These are phyloP conservation scores for Kluyveromyces starmeri DNA, from an alignment of 805 yeast species.

Conservation along the genomic window DNA sequence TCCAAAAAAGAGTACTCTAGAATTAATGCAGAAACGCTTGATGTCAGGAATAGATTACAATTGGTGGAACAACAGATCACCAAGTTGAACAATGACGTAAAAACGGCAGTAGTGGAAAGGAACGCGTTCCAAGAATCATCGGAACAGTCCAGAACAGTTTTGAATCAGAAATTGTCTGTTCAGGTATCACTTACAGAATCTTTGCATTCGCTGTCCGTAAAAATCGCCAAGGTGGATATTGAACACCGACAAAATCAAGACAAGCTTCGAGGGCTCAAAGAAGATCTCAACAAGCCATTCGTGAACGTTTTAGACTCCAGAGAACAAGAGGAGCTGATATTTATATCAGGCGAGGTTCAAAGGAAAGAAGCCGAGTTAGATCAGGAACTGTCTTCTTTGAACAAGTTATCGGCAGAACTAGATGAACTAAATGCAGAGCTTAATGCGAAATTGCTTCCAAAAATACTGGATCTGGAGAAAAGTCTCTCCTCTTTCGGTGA, in stretches of 20 bases:
- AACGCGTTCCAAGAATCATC: constrained; percentile 36
- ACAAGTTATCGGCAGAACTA: constrained; percentile 16
- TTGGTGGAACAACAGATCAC: constrained; percentile 47
- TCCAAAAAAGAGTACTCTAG: constrained; percentile 30
- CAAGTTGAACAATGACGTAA: constrained; percentile 37
- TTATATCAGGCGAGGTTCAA: constrained; percentile 32
- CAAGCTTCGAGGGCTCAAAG: constrained; percentile 35
- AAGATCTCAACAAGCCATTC: constrained; percentile 49
- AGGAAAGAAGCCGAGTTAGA: constrained; percentile 41
- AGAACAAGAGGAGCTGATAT: constrained; percentile 40
- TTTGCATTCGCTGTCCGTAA: constrained; percentile 28
- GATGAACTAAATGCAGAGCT: constrained; percentile 44
- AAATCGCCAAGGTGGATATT: constrained; percentile 29
- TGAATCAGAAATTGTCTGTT: constrained; percentile 36
- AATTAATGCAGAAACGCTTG: constrained; percentile 33
- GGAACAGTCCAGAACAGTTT: constrained; percentile 36
- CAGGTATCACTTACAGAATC: constrained; percentile 38
- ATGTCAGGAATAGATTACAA: constrained; percentile 32
- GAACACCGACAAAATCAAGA: constrained; percentile 30
- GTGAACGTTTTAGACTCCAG: constrained; percentile 39
- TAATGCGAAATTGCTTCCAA: constrained; percentile 48
- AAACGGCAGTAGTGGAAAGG: constrained; percentile 27
- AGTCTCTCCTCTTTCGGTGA: constrained; percentile 14
- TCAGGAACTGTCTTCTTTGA: constrained; percentile 18
- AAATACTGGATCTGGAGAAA: constrained; percentile 32